Evolutionary conservation across 495 filamentous ascomycete species (phyloP), one percentile per base, ranked within the genome.

Genomic region (Rhizodiscina lignyota): DNA sequence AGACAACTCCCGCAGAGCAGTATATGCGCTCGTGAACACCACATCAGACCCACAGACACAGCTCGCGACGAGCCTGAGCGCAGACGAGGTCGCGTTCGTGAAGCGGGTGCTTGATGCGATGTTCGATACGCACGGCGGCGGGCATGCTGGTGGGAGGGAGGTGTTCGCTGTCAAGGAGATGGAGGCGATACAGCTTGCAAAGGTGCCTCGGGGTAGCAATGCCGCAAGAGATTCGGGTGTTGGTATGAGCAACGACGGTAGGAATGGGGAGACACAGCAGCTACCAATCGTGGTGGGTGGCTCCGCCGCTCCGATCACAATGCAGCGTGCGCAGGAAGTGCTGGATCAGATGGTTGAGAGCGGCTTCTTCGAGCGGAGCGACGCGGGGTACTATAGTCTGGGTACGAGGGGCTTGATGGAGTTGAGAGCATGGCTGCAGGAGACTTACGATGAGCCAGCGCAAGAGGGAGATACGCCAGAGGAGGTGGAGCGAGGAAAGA

Each of bases 51-150:
- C 75, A 0, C 49, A 83, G 8, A 89, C 81, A 1, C 86, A 94
- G 51, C 63, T 94, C 18, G 83, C 83, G n/a, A 96, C 89, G 1
- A 70, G 66, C 0, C 74, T 76, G 51, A 62, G 72, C 0, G 58
- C 81, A 15, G 91, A 96, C 39, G 86, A 96, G 58, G 83, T 96
- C 23, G 69, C 80, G 8, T 97, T 79, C 53, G 65, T 96, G 37
- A 84, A 91, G 58, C 62, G 89, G 1, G 51, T 96, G 12, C 72
- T 97, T 0, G 87, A 96, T 54, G 74, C 68, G 42, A 94, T 97
- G 75, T 96, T 94, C 50, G 80, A 85, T 31, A 75, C 66, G 3
- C 69, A 84, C 51, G 94, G 96, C 20, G 18, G 6, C 5, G 6
- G 5, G 30, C 8, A 5, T 45, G 83, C 75, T 0, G 59, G 56